phyloP scores from a whole-genome alignment of 2,329 filamentous ascomycete species.

The Aschersonia sp. region DNA sequence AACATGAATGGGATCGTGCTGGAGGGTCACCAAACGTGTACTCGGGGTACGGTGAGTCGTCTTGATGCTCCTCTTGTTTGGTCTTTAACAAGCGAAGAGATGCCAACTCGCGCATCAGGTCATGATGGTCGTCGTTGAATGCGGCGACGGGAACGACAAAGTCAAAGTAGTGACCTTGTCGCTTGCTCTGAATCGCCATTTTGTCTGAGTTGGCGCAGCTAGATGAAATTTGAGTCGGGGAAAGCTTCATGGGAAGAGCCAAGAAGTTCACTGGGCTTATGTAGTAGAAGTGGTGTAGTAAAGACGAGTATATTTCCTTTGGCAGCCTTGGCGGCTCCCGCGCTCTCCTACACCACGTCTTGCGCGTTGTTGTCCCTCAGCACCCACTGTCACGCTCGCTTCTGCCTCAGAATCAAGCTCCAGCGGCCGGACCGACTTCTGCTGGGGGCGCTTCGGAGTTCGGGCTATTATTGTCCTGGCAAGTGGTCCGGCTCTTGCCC shows the following conservation, averaged over 20 bases:
- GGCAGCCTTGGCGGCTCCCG: background rate
- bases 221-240: background rate
- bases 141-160: background rate
- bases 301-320: background rate
- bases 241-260: background rate
- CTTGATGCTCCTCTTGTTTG: background rate
- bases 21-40: background rate
- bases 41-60: background rate
- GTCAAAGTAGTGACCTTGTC: background rate
- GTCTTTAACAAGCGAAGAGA: background rate
- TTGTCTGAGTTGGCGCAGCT: background rate
- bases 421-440: background rate
- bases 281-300: background rate
- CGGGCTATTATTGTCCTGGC: background rate
- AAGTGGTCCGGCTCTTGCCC: background rate
- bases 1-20: background rate
- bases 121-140: background rate
- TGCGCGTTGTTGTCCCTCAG: background rate
- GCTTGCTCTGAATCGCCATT: background rate
- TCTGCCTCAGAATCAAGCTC: background rate
- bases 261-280: background rate
- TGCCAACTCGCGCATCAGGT: background rate
- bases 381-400: background rate
- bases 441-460: background rate
- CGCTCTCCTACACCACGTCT: too few species aligned